Evolutionary conservation across 495 filamentous ascomycete species (phyloP).

Genomic region (Chaetomium cochliodes): DNA sequence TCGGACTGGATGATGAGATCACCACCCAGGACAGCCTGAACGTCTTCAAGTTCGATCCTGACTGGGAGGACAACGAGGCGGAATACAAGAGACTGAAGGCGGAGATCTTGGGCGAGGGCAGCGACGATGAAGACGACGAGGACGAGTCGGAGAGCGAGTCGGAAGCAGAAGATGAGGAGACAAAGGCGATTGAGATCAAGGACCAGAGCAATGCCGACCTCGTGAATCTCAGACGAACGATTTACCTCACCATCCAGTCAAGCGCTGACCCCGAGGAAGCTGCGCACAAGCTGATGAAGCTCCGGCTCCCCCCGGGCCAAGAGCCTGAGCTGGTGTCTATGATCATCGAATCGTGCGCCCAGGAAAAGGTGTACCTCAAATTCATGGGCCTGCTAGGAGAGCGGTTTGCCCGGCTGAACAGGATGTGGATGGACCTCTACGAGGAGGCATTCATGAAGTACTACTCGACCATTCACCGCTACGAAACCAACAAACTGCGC

Average conservation of each 20-base stretch:
- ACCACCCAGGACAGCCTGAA: slow-evolving; percentile 83
- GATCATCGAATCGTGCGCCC: slow-evolving; percentile 93
- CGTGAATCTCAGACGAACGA: slow-evolving; percentile 86
- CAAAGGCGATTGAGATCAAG: slow-evolving; percentile 83
- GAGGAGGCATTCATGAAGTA: slow-evolving; percentile 86
- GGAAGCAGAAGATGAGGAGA: slow-evolving; percentile 71
- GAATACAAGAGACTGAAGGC: slow-evolving; percentile 86
- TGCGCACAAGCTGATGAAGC: slow-evolving; percentile 90
- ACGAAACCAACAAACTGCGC: slow-evolving; percentile 88
- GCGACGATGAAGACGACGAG: slow-evolving; percentile 70
- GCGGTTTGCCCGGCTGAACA: slow-evolving; percentile 90
- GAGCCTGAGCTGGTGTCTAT: slow-evolving; percentile 91
- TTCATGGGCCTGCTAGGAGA: slow-evolving; percentile 95
- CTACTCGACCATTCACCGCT: slow-evolving; percentile 95
- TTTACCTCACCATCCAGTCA: slow-evolving; percentile 97
- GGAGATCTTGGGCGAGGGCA: slow-evolving; percentile 90
- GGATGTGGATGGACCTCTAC: slow-evolving; percentile 89
- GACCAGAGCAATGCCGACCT: slow-evolving; percentile 95
- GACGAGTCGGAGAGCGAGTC: slow-evolving; percentile 73
- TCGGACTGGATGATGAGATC: slow-evolving; percentile 75
- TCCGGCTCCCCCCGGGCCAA: slow-evolving; percentile 81
- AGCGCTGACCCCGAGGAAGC: slow-evolving; percentile 93
- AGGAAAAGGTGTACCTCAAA: slow-evolving; percentile 93
- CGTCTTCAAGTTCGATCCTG: slow-evolving; percentile 88
- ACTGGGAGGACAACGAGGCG: slow-evolving; percentile 89